phyloP scores from a whole-genome alignment of 441 rosid species.

The Pelargonium cotyledonis region DNA sequence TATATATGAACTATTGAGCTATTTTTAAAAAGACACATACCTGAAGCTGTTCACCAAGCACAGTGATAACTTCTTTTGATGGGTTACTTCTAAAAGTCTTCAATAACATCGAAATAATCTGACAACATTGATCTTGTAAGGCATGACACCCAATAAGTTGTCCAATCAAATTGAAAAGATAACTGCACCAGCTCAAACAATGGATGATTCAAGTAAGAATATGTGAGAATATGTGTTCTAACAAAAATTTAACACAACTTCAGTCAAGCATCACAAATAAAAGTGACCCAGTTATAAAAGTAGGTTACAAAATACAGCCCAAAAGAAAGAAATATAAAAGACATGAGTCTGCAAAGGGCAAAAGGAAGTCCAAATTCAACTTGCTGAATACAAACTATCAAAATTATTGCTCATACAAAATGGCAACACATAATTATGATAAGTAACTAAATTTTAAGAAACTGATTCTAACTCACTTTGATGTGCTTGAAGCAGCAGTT shows the following conservation, averaged over 20 bases:
- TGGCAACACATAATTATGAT: slow-evolving; percentile 6
- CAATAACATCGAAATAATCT: slow-evolving; percentile 58
- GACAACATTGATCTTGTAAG: slow-evolving; percentile 89
- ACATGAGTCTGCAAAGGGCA: neutral
- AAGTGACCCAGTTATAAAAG: neutral
- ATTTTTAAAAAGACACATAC: slow-evolving; percentile 32
- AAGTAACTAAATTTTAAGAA: slow-evolving; percentile 8
- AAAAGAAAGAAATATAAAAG: neutral
- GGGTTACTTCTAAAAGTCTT: slow-evolving; percentile 50
- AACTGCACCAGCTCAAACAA: slow-evolving; percentile 47
- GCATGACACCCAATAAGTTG: slow-evolving; percentile 59
- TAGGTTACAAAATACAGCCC: neutral
- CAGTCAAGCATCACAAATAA: neutral
- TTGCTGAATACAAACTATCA: neutral
- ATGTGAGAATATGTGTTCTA: neutral
- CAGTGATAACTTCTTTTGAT: slow-evolving; percentile 55
- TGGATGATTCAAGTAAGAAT: slow-evolving; percentile 9
- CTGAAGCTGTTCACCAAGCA: slow-evolving; percentile 96
- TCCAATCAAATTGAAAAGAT: slow-evolving; percentile 82
- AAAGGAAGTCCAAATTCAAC: neutral
- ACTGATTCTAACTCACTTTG: slow-evolving; percentile 46
- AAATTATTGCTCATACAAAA: neutral
- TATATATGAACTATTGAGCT: neutral
- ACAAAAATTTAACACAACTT: neutral
- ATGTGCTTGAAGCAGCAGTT: slow-evolving; percentile 77